Base-by-base conservation (phyloP, 1,284 basidiomycete genomes). In the Trichosporon sp. region DNA sequence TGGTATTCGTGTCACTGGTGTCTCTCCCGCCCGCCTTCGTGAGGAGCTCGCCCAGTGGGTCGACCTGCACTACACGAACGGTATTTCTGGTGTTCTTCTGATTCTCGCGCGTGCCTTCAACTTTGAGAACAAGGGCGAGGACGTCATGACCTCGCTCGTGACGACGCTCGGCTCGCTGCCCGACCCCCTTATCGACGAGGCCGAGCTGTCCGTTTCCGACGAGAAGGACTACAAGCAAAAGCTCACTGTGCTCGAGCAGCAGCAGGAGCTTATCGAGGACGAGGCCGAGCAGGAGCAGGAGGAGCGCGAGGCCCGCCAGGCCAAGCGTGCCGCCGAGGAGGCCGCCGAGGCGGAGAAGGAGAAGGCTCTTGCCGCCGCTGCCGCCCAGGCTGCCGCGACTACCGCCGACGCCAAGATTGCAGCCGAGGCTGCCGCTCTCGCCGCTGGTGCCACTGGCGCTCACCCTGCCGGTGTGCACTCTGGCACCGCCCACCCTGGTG, bases 241-340 rank as follows among this genome's bases (percentile, higher is more conserved):
- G 81, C 86, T 99, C 65, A 95, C 97, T 72, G 95, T 99, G 8
- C 83, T 99, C 78, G 91, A 96, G 75, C 92, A 99, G 78, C 95
- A 99, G 81, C 93, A 99, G 78, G 95, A 99, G 80, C 90, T 99
- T 66, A 99, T 99, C 77, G 95, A 98, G 79, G 95, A 98, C 78
- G 95, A 62, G 32, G 56, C 40, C 32, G 44, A 56, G 11, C 32
- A 62, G 37, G 56, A 27, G 33, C 56, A 58, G 33, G 21, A 36
- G n/a, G 44, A n/a, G 29, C 21, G 27, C n/a, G 10, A 54, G 44
- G 33, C 52, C 16, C 13, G 33, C 23, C 16, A 25, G n/a, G 21
- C 31, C 21, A 33, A 58, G 56, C 33, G 14, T n/a, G 57, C 11
- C 32, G 31, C 49, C 19, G 25, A 44, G 13, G 60, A 29, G 32